Percentiles rank a stretch among this genome's conserved stretches.
phyloP scores from a whole-genome alignment of 2,329 filamentous ascomycete genomes.

The Pochonia chlamydosporia region DNA sequence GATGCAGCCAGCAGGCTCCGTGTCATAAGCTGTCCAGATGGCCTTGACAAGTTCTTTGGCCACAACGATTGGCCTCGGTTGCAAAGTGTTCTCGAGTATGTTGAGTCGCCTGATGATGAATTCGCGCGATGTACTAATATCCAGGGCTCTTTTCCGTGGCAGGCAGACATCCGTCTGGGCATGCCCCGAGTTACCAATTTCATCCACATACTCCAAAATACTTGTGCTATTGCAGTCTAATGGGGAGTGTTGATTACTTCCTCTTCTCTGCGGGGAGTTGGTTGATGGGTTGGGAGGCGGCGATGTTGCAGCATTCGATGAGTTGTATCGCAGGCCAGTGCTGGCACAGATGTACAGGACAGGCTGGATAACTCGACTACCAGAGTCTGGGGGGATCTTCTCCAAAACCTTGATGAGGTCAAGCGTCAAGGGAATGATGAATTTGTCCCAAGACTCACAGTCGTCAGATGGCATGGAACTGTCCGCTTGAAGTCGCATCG shows the following conservation, averaged over 20 bases:
- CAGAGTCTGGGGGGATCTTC: constrained; percentile 27
- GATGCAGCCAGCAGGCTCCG: constrained; percentile 22
- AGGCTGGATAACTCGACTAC: constrained; percentile 30
- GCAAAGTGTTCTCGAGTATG: constrained; percentile 31
- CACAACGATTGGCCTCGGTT: constrained; percentile 35
- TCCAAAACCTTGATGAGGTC: constrained; percentile 26
- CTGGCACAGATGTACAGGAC: constrained; percentile 31
- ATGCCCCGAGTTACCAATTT: constrained; percentile 2
- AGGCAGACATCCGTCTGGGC: too few species aligned
- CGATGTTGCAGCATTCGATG: not conserved
- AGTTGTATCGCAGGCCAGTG: constrained; percentile 25
- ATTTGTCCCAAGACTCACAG: constrained; percentile 26
- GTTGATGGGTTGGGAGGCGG: too few species aligned
- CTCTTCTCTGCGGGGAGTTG: too few species aligned
- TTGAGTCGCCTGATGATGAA: constrained; percentile 32
- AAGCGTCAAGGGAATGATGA: constrained; percentile 29
- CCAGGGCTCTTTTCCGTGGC: too few species aligned
- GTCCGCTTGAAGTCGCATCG: constrained; percentile 21
- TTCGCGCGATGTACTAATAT: constrained; percentile 31
- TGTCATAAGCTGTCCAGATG: constrained; percentile 35
- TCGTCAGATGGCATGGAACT: constrained; percentile 12
- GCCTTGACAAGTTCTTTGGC: constrained; percentile 35
- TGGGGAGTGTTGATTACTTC: too few species aligned
- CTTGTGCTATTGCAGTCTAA: not conserved
- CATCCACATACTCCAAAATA: constrained; percentile 7